These are phyloP conservation scores for Zoysia matrella DNA, from an alignment of 202 grass and related monocot genomes.

Conservation along the genomic window DNA sequence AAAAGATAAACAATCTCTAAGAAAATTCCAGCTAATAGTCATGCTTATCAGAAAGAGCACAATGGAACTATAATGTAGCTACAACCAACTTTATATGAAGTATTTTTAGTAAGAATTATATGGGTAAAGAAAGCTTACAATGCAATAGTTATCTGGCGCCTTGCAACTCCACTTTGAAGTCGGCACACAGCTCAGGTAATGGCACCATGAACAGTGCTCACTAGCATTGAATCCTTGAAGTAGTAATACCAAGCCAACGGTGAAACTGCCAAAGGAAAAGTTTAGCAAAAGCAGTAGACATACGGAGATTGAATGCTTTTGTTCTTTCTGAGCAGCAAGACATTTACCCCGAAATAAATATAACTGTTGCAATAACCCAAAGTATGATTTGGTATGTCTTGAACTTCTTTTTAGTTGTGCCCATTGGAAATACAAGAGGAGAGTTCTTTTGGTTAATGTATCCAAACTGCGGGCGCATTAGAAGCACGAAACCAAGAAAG, in stretches of 20 bases:
- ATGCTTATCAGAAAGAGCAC: slow-evolving; percentile 15
- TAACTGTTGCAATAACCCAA: slow-evolving; percentile 54
- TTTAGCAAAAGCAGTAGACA: slow-evolving; percentile 42
- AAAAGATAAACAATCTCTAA: slow-evolving; percentile 10
- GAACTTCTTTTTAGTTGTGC: slow-evolving; percentile 63
- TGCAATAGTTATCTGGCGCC: slow-evolving; percentile 53
- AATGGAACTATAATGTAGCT: background rate
- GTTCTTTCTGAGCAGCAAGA: slow-evolving; percentile 5
- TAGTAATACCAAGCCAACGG: slow-evolving; percentile 62
- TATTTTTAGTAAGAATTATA: background rate
- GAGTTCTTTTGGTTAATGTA: slow-evolving; percentile 85
- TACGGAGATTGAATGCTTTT: background rate
- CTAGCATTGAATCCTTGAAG: slow-evolving; percentile 69
- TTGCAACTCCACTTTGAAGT: slow-evolving; percentile 90
- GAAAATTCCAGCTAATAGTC: background rate
- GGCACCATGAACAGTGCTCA: slow-evolving; percentile 84
- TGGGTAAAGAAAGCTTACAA: slow-evolving; percentile 48
- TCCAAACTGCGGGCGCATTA: slow-evolving; percentile 83
- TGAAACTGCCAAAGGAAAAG: slow-evolving; percentile 67
- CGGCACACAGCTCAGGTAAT: slow-evolving; percentile 91
- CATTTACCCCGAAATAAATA: slow-evolving; percentile 68
- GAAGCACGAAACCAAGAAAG: slow-evolving; percentile 88
- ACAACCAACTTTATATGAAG: slow-evolving; percentile 2
- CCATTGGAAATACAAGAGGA: slow-evolving; percentile 58
- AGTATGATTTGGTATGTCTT: slow-evolving; percentile 87